Base-by-base conservation (phyloP, 2,329 filamentous ascomycete species). In the Monilinia polystroma region DNA sequence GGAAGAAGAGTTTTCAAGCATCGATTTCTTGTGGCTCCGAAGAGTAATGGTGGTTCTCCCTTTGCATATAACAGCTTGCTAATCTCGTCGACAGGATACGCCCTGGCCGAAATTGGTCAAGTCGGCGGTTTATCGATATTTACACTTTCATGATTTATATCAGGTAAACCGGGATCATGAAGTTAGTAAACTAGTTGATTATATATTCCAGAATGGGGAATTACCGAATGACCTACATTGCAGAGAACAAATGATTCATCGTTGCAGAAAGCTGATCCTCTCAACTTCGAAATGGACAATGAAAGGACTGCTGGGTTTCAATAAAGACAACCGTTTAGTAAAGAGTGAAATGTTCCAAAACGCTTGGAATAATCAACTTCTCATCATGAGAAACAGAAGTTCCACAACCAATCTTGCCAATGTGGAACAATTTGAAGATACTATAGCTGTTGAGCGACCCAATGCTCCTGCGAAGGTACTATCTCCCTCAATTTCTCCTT, bases 201-300 rank as follows among this genome's bases (percentile, higher is more conserved):
- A 59, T 29, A 35, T 59, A 35, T 49, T 59, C 18, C 29, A 32
- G 45, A 12, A 59, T 11, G 57, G 57, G 3, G 12, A 49, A 49
- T 59, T 59, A 18, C 26, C 43, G 16, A 35, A 59, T 3, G 29
- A 49, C 14, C 26, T 5, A 49, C 18, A 49, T 49, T 59, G 43
- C 20, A 59, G 26, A 49, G 43, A 8, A 59, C 43, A 59, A 59
- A 59, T 59, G 43, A 35, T 59, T 47, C 26, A 49, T 32, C 57
- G 57, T 49, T 59, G 57, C 57, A 35, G 16, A 10, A 49, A 59
- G 29, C 20, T 59, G 20, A 49, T 59, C 6, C 20, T 35, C 29
- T 49, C 43, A 16, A 35, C 26, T 59, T 59, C 18, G 23, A 20
- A 59, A 35, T 59, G 57, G 57, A 35, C 3, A 23, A 32, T 14